Evolutionary conservation across 2,329 filamentous ascomycete species (phyloP), one percentile per base, ranked within the genome.

Genomic region (Sarocladium brachiariae): DNA sequence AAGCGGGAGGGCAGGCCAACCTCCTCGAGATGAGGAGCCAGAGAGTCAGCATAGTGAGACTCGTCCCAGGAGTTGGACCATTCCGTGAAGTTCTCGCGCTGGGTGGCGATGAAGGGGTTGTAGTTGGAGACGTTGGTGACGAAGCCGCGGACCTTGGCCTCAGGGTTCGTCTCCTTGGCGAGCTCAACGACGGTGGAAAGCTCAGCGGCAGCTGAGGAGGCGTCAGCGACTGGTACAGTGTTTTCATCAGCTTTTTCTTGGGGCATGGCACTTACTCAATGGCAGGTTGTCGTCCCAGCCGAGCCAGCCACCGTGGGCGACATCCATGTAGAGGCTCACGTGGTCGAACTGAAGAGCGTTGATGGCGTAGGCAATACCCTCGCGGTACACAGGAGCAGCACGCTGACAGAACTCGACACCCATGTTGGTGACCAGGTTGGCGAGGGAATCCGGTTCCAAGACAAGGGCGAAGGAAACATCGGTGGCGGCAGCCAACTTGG

Each of bases 71-170:
- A 67, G 50, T 62, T 59, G 57, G 61, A 66, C 51, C 58, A 68
- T 57, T 70, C 64, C 24, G 69, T 70, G 60, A 66, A 72, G 60
- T 68, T 65, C 52, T 68, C 67, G 33, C 65, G 67, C 1, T 62
- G 57, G 41, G 55, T 58, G 30, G 68, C 65, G 55, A 66, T 59
- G 63, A 68, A 72, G 14, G 57, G 58, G 52, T 62, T 68, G 58
- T 61, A 69, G 65, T 73, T 73, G 50, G 69, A 71, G 38, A 73
- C 68, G 57, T 74, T 72, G 58, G 69, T 74, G 2, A 67, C 59
- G 54, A 71, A 70, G 18, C 71, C 71, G 18, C 70, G 66, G 58
- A 69, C 63, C 46, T 54, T 56, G 49, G 54, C 57, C 34, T 50
- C 56, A 45, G 52, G 53, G 52, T 61, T 59, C 33, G 54, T 57